phyloP scores from a whole-genome alignment of 2,329 filamentous ascomycete genomes.

The Aspergillus ustus region DNA sequence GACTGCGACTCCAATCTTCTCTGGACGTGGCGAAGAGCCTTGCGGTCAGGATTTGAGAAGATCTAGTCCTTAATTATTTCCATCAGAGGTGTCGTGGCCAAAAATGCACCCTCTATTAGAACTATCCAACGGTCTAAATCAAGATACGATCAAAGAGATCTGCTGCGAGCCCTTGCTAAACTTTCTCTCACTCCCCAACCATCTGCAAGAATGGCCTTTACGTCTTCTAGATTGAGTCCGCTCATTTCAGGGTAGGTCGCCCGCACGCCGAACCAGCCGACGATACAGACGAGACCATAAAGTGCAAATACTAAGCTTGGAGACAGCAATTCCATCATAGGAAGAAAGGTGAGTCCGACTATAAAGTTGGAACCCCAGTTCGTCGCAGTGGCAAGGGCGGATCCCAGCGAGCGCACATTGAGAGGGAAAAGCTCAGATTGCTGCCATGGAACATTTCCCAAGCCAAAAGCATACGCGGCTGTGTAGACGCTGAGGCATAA shows the following conservation, averaged over 20 bases:
- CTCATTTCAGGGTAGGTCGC: constrained; percentile 84
- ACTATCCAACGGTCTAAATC: background rate
- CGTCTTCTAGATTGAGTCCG: constrained; percentile 80
- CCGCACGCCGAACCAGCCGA: constrained; percentile 72
- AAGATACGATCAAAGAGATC: background rate
- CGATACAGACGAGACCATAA: constrained; percentile 73
- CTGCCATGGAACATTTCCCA: constrained; percentile 96
- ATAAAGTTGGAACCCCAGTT: constrained; percentile 90
- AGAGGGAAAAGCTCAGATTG: constrained; percentile 87
- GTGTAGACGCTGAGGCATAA: constrained; percentile 81
- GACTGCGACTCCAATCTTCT: too few species aligned
- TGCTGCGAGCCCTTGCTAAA: constrained; percentile 28
- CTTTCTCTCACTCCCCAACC: constrained; percentile 72
- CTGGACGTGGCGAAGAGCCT: too few species aligned
- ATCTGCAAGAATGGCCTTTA: constrained; percentile 69
- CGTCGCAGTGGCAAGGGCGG: constrained; percentile 69
- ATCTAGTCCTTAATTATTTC: too few species aligned
- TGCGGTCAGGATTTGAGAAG: too few species aligned
- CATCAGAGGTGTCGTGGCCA: too few species aligned
- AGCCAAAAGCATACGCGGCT: constrained; percentile 79
- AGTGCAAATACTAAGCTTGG: constrained; percentile 77
- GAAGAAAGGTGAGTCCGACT: constrained; percentile 83
- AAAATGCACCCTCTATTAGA: too few species aligned
- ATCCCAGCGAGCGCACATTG: constrained; percentile 65
- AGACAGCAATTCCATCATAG: constrained; percentile 77